A percentile compares a stretch with the other conserved stretches of the same genome.
Conservation (phyloP, 768 basidiomycete species). For the Multifurca ochricompacta region DNA sequence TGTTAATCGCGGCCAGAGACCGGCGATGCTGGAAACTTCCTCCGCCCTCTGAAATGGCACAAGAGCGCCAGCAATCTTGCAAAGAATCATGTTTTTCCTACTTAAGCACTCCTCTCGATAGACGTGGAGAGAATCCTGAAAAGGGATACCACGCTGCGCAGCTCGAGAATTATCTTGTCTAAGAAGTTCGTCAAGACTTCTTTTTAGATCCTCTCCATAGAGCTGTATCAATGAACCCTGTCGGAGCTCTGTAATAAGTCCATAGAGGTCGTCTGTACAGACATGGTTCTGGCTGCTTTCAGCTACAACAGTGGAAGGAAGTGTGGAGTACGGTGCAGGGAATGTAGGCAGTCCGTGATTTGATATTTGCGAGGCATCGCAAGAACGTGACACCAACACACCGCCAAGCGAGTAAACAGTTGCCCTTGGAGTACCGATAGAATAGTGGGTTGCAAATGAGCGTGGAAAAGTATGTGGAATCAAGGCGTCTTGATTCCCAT, state of each 20-base stretch:
- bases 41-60: background rate
- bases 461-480: background rate
- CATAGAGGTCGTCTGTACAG: background rate
- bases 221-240: background rate
- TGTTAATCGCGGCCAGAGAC: background rate
- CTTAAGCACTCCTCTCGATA: background rate
- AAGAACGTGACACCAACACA: background rate
- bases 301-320: no score
- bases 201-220: constrained; percentile 6
- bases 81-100: background rate
- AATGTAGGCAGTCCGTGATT: background rate
- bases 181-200: background rate
- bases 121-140: background rate
- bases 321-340: background rate
- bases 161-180: background rate
- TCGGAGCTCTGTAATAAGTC: background rate
- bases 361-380: background rate
- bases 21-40: background rate
- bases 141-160: background rate
- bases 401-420: background rate
- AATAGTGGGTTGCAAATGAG: background rate
- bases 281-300: background rate
- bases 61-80: no score
- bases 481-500: background rate
- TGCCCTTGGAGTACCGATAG: background rate